Conservation (phyloP, 306 rosid species). For the Begonia masoniana region DNA sequence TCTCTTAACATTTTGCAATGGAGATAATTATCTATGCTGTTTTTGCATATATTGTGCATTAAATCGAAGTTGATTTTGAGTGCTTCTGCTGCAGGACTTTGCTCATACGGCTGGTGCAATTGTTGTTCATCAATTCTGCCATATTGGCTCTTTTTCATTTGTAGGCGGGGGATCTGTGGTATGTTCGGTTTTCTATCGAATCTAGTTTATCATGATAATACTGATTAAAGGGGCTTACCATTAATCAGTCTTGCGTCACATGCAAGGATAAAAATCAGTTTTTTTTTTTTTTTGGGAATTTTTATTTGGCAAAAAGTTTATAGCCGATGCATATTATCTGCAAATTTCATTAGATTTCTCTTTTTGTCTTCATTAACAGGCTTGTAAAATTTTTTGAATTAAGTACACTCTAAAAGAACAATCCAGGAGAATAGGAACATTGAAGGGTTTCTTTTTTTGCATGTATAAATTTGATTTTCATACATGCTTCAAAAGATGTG, state of each 20-base stretch:
- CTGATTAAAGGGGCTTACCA: too few relatives aligned
- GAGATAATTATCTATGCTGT: neutral
- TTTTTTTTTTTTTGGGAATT: too few relatives aligned
- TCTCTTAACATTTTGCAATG: neutral
- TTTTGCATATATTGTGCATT: conserved; percentile 6
- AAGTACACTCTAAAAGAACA: too few relatives aligned
- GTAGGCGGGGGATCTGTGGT: conserved; percentile 95
- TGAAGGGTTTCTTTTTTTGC: conserved; percentile 5
- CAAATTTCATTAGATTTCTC: too few relatives aligned
- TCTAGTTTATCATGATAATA: neutral
- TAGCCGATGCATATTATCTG: too few relatives aligned
- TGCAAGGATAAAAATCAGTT: too few relatives aligned
- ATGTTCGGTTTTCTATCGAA: conserved; percentile 15
- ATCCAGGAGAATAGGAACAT: too few relatives aligned
- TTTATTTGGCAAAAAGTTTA: too few relatives aligned
- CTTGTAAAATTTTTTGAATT: too few relatives aligned
- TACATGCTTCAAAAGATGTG: conserved; percentile 69
- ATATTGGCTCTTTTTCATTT: conserved; percentile 71
- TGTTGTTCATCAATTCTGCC: conserved; percentile 86
- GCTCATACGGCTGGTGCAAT: conserved; percentile 83
- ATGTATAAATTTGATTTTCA: neutral
- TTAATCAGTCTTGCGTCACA: too few relatives aligned
- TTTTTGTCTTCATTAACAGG: too few relatives aligned
- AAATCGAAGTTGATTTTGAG: conserved; percentile 11
- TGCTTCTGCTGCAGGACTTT: conserved; percentile 48